phyloP scores from a whole-genome alignment of 2,329 filamentous ascomycete species.

The Parascedosporium putredinis region DNA sequence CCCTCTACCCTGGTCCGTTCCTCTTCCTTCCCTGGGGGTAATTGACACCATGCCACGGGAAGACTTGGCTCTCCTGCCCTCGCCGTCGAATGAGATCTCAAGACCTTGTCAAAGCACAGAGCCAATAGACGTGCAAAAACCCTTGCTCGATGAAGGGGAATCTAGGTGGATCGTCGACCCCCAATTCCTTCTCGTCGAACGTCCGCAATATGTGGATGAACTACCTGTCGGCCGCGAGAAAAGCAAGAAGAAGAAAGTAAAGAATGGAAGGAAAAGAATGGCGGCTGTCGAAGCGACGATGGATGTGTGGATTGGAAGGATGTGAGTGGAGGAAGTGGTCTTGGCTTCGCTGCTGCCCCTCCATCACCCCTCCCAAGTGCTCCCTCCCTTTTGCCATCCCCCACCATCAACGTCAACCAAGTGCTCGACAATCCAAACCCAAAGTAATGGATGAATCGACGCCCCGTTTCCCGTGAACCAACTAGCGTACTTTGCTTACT shows the following conservation, averaged over 20 bases:
- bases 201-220: not conserved
- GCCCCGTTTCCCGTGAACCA: too few relatives aligned
- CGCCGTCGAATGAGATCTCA: not conserved
- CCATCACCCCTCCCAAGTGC: not conserved
- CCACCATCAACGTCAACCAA: too few relatives aligned
- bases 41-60: not conserved
- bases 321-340: not conserved
- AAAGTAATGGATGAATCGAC: too few relatives aligned
- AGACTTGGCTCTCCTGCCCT: not conserved
- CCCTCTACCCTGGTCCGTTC: not conserved
- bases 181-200: not conserved
- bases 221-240: not conserved
- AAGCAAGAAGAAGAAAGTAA: not conserved
- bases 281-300: not conserved
- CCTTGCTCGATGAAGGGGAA: not conserved
- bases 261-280: not conserved
- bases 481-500: too few relatives aligned
- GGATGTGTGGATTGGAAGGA: slow-evolving; percentile 1
- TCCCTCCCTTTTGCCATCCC: too few relatives aligned
- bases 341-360: not conserved
- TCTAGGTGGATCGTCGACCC: not conserved
- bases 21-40: not conserved
- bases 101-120: too few relatives aligned
- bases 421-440: too few relatives aligned
- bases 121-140: slow-evolving; percentile 1